Base-by-base conservation (phyloP, 805 yeast species). In the Lipomyces chichibuensis region DNA sequence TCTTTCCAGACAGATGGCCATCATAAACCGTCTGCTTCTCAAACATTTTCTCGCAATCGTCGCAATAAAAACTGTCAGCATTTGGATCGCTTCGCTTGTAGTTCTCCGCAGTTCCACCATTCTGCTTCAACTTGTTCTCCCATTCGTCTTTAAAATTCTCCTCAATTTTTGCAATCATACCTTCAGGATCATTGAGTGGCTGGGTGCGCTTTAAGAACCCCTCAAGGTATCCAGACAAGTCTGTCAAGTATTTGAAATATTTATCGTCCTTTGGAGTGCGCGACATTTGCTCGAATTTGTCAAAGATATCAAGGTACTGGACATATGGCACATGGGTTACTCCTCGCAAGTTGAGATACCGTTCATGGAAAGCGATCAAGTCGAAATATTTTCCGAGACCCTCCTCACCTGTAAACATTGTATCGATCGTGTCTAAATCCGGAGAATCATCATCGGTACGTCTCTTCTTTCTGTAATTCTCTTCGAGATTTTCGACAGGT, bases 1-100 rank as follows among this genome's bases (percentile, higher is more conserved):
- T 88, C 75, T 89, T 90, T 0, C 97, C 96, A 0, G 73, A 67
- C 32, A 91, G 76, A 80, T 94, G 98, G 2, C 84, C 87, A 3
- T 83, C 77, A 74, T 81, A 92, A 0, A 90, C 95, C 0, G 92
- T 78, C 33, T 79, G 79, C 62, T 88, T 88, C 14, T 89, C 79
- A 75, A 91, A 92, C 23, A 73, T 65, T 73, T 85, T 89, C 35
- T 84, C 81, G 75, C 98, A 94, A 0, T 84, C 82, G 3, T 76
- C 69, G 75, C 98, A 94, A 71, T 76, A 89, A 0, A 84, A 67
- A 51, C 33, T 59, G 49, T 60, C 54, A 7, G 51, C n/a, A 37
- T 62, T 23, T 52, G 55, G 33, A 25, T 13, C 29, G 25, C 9
- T 29, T 2, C 4, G 25, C 20, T 23, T 11, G 23, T 43, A 8